A percentile compares a stretch with the other conserved stretches of the same genome.
These are phyloP conservation scores for Noccaea bulbosa DNA, from an alignment of 345 rosid species.

Conservation along the genomic window DNA sequence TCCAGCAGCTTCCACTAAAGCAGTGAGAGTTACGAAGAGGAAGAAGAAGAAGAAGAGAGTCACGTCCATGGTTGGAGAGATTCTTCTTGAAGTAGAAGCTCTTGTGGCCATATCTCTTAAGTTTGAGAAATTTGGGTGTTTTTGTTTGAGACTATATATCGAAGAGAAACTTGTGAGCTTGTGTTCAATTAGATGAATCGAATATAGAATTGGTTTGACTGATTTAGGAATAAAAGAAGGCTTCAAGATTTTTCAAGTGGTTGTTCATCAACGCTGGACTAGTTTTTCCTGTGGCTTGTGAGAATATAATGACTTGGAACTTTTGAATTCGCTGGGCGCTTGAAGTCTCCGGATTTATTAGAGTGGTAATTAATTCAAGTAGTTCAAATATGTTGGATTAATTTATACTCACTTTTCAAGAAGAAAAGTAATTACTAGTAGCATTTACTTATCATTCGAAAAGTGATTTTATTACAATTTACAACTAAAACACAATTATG, in stretches of 20 bases:
- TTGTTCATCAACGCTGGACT: constrained; percentile 42
- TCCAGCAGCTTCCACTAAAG: constrained; percentile 39
- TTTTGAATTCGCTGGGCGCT: constrained; percentile 16
- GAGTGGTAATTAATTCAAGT: constrained; percentile 14
- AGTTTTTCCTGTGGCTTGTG: constrained; percentile 37
- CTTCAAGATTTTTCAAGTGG: constrained; percentile 39
- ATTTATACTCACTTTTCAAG: neutral
- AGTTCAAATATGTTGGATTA: constrained; percentile 33
- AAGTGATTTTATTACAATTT: neutral
- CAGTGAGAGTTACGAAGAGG: neutral
- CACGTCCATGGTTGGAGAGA: neutral
- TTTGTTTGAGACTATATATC: constrained; percentile 26
- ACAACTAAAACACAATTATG: neutral
- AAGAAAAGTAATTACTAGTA: constrained; percentile 1
- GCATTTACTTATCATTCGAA: neutral
- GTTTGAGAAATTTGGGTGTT: constrained; percentile 16
- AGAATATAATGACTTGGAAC: constrained; percentile 24
- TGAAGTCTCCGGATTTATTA: neutral
- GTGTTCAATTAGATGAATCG: constrained; percentile 16
- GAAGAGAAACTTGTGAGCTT: constrained; percentile 37
- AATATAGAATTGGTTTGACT: constrained; percentile 39
- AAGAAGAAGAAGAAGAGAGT: constrained; percentile 3
- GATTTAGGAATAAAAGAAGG: constrained; percentile 5
- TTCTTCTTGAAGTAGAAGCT: constrained; percentile 17
- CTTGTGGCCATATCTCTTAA: constrained; percentile 15